Base-by-base conservation (phyloP, 495 filamentous ascomycete species). In the Friedmanniomyces endolithicus region DNA sequence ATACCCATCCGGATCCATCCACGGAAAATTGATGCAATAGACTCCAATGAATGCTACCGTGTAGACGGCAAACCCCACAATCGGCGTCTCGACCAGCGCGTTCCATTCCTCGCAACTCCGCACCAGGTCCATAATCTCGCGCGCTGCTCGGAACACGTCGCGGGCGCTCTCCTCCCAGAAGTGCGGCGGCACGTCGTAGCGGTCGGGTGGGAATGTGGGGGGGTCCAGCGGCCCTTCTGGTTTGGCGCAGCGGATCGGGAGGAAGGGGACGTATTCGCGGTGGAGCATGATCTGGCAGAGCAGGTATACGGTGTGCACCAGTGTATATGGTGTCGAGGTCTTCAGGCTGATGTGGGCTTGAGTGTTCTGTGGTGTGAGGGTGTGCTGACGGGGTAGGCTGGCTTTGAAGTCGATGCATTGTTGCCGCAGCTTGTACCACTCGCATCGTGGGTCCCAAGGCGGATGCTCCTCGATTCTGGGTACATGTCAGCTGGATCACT, bases 1-100 rank as follows among this genome's bases (percentile, higher is more conserved):
- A 61, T 81, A 77, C 16, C 77, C 75, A 20, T 81, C 74, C 0
- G 72, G 72, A 59, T 94, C 88, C 84, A 92, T 89, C 57, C 84
- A 80, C 0, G 83, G 80, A 65, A 90, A 94, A 63, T 84, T 78
- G 24, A 74, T 72, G 11, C 78, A 80, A 63, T 94, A 94, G 11
- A 90, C 70, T 35, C 78, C 80, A 19, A 77, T 65, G 57, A 88
- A 86, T 0, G 79, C 80, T n/a, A 85, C 85, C 55, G 84, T 84
- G 73, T 87, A 92, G 54, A 88, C 79, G 7, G 87, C 84, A 63
- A 88, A 90, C 6, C 84, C 80, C 12, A 89, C 78, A 39, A 90
- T 77, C 0, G 87, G 84, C 27, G 86, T 92, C 71, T 92, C 85
- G 14, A 86, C 83, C 8, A 88, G 72, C 11, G 75, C 74, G 40